Evolutionary conservation across 495 filamentous ascomycete species (phyloP).

Genomic region (Niebla homalea): DNA sequence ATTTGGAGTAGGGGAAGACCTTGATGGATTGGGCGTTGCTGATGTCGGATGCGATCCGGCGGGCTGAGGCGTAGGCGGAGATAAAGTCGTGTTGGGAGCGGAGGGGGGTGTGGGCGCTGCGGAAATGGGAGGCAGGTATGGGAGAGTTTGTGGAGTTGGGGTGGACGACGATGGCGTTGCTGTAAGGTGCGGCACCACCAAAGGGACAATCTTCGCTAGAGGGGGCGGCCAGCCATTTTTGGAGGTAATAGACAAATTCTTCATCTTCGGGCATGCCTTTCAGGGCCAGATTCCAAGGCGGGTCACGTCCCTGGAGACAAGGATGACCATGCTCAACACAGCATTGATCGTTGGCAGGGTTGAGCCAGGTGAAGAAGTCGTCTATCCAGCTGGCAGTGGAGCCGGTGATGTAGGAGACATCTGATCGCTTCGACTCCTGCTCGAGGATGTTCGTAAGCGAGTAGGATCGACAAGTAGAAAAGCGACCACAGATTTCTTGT

Average conservation of each 20-base stretch:
- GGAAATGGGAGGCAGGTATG: constrained; percentile 68
- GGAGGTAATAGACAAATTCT: constrained; percentile 75
- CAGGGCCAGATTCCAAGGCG: constrained; percentile 77
- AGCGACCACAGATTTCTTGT: constrained; percentile 79
- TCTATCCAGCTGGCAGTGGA: constrained; percentile 92
- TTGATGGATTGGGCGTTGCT: constrained; percentile 52
- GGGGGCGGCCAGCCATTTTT: constrained; percentile 69
- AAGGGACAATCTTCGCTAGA: constrained; percentile 75
- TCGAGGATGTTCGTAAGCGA: constrained; percentile 82
- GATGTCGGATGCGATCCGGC: constrained; percentile 70
- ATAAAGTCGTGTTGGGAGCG: constrained; percentile 90
- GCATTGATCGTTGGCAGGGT: constrained; percentile 69
- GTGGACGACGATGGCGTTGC: constrained; percentile 72
- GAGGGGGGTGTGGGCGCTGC: constrained; percentile 75
- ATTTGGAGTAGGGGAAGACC: constrained; percentile 90
- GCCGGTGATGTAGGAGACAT: constrained; percentile 87
- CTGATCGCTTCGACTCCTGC: constrained; percentile 76
- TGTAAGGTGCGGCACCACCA: constrained; percentile 77
- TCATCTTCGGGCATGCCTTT: constrained; percentile 81
- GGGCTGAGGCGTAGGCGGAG: constrained; percentile 71
- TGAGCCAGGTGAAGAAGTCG: constrained; percentile 91
- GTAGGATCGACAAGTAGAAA: constrained; percentile 69
- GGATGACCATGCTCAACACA: constrained; percentile 52
- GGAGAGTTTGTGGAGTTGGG: constrained; percentile 26
- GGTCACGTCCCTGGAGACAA: constrained; percentile 65